phyloP scores from a whole-genome alignment of 768 basidiomycete genomes.

The Hortiboletus campestris region DNA sequence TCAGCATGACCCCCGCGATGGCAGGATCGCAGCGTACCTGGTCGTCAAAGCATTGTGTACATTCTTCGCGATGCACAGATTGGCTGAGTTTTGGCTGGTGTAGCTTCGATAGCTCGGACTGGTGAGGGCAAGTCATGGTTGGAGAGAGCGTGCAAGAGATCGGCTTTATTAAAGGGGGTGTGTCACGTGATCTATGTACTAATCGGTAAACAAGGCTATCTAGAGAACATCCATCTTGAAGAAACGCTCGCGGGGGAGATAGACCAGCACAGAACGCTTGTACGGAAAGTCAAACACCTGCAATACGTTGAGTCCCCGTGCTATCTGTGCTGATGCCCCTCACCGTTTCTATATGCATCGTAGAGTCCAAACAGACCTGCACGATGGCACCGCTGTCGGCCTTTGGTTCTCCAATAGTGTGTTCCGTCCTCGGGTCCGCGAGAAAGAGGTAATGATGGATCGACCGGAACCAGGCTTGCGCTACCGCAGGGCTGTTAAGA shows the following conservation, averaged over 20 bases:
- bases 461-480: slow-evolving; percentile 23
- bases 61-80: slow-evolving; percentile 86
- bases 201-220: too few relatives aligned
- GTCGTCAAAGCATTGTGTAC: slow-evolving; percentile 94
- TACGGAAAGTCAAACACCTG: slow-evolving; percentile 29
- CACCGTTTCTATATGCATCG: slow-evolving; percentile 24
- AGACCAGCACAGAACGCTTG: slow-evolving; percentile 20
- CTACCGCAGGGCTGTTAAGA: slow-evolving; percentile 5
- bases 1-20: slow-evolving; percentile 1
- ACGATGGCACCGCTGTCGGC: slow-evolving; percentile 30
- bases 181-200: slow-evolving; percentile 2
- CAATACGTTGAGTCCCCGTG: neutral
- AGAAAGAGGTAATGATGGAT: slow-evolving; percentile 45
- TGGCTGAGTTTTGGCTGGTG: slow-evolving; percentile 62
- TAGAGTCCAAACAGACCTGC: slow-evolving; percentile 20
- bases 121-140: slow-evolving; percentile 50
- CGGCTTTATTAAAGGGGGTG: neutral
- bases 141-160: neutral
- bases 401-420: slow-evolving; percentile 44
- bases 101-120: slow-evolving; percentile 46
- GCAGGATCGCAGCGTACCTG: slow-evolving; percentile 51
- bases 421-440: slow-evolving; percentile 40
- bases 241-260: slow-evolving; percentile 20
- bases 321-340: neutral
- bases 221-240: slow-evolving; percentile 18